Conservation (phyloP, 768 basidiomycete genomes). For the Mycena olivaceomarginata region DNA sequence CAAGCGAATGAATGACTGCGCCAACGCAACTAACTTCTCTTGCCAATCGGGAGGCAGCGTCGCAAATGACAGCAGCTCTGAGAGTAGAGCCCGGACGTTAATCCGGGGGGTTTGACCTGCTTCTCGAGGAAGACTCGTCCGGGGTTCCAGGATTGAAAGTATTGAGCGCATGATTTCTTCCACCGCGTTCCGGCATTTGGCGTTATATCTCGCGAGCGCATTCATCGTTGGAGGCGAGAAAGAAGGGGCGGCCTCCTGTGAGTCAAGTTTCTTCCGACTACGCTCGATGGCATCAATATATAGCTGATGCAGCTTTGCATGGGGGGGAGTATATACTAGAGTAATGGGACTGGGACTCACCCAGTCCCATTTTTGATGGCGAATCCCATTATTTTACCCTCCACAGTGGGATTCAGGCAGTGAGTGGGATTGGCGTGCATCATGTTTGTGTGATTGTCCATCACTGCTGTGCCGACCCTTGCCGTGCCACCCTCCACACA, state of each 20-base stretch:
- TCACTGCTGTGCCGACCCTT: too few relatives aligned
- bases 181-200: constrained; percentile 16
- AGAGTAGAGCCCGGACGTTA: constrained; percentile 57
- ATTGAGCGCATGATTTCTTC: constrained; percentile 7
- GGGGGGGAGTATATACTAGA: too few relatives aligned
- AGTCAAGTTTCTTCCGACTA: constrained; percentile 21
- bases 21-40: constrained; percentile 51
- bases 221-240: constrained; percentile 9
- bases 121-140: constrained; percentile 12
- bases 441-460: too few relatives aligned
- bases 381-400: too few relatives aligned
- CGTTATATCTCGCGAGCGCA: constrained; percentile 2
- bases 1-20: constrained; percentile 52
- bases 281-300: constrained; percentile 19
- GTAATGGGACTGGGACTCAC: too few relatives aligned
- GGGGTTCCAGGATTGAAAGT: not conserved
- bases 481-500: too few relatives aligned
- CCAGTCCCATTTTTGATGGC: too few relatives aligned
- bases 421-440: too few relatives aligned
- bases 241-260: constrained; percentile 4
- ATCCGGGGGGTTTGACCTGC: constrained; percentile 51
- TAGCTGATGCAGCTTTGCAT: constrained; percentile 10
- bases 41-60: constrained; percentile 53
- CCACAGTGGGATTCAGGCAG: too few relatives aligned
- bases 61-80: constrained; percentile 46